Base-by-base conservation (phyloP, 1,139 yeast species). In the Suhomyces atakaporum region DNA sequence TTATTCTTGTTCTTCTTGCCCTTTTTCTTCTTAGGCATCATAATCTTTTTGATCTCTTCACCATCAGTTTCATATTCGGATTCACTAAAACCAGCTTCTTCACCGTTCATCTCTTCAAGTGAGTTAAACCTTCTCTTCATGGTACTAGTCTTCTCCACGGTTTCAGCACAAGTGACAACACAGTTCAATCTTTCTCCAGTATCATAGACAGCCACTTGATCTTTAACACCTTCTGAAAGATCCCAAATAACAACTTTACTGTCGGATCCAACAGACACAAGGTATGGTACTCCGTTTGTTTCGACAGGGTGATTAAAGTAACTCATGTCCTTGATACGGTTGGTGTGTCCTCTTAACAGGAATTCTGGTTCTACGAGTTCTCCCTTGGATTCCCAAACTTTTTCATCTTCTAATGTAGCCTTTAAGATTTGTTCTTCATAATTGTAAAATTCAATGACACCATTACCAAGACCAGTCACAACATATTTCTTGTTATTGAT, bases 221-320 rank as follows among this genome's bases (percentile, higher is more conserved):
- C 95, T 49, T 74, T 73, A 1, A 66, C 53, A 2, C 47, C 42
- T 13, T 47, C 49, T 3, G 64, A 51, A 53, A 90, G 64, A 54
- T 89, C 85, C 96, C 97, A 92, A 3, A 92, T 82, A 10, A 90
- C 95, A 38, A 92, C 81, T 52, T 79, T 84, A 25, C 98, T 97
- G 58, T 92, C 97, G 0, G 97, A 87, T 0, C 96, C 86, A 9
- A 89, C 88, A 2, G 96, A 84, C 1, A 86, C 74, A 56, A 94
- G 64, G 53, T 75, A 83, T 5, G 75, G 72, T 18, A 56, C 58
- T 22, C 51, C 55, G 12, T 51, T 45, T 3, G 69, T 58, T 35
- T 66, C 72, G 1, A 51, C 54, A 1, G 59, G 53, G 43, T 77
- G 69, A 39, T 65, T 63, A 51, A 73, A 77, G 39, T 80, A 68